These are phyloP conservation scores for Lactarius quietus DNA, from an alignment of 768 basidiomycete species.

Conservation along the genomic window DNA sequence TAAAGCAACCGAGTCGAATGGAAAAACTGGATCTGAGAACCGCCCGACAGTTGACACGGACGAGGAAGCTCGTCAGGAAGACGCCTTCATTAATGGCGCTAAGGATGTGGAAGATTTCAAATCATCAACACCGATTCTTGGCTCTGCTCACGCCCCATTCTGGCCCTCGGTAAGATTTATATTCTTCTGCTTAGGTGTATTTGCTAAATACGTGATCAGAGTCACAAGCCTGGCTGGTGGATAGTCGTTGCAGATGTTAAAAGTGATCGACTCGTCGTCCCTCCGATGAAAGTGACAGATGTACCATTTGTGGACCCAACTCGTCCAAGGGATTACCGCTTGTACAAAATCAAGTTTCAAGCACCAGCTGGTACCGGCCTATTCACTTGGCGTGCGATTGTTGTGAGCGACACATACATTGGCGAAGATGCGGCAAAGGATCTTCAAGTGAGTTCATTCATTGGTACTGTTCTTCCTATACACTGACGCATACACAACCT, in stretches of 20 bases:
- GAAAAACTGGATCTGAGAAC: conserved; percentile 39
- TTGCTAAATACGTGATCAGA: conserved; percentile 39
- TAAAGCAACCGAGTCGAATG: conserved; percentile 30
- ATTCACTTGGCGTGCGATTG: conserved; percentile 84
- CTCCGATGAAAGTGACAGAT: conserved; percentile 77
- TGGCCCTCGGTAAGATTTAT: conserved; percentile 75
- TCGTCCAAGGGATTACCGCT: conserved; percentile 59
- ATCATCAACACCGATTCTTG: conserved; percentile 40
- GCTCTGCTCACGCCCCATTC: conserved; percentile 83
- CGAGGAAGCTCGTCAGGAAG: conserved; percentile 48
- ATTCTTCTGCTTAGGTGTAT: conserved; percentile 2
- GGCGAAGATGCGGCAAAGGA: conserved; percentile 72
- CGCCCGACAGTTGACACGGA: conserved; percentile 43
- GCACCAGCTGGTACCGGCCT: conserved; percentile 80
- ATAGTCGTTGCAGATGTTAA: conserved; percentile 86
- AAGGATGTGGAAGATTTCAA: conserved; percentile 60
- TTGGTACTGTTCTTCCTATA: background rate
- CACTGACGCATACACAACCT: conserved; percentile 6
- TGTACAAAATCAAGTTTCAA: conserved; percentile 93
- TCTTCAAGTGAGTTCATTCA: conserved; percentile 55
- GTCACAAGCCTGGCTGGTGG: conserved; percentile 92
- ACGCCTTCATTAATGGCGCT: conserved; percentile 62
- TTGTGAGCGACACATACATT: conserved; percentile 86
- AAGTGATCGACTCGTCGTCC: conserved; percentile 78
- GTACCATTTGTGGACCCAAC: conserved; percentile 60